These are phyloP conservation scores for Nematocida sp. DNA, from an alignment of 371 early-diverging fungal genomes.

Conservation along the genomic window DNA sequence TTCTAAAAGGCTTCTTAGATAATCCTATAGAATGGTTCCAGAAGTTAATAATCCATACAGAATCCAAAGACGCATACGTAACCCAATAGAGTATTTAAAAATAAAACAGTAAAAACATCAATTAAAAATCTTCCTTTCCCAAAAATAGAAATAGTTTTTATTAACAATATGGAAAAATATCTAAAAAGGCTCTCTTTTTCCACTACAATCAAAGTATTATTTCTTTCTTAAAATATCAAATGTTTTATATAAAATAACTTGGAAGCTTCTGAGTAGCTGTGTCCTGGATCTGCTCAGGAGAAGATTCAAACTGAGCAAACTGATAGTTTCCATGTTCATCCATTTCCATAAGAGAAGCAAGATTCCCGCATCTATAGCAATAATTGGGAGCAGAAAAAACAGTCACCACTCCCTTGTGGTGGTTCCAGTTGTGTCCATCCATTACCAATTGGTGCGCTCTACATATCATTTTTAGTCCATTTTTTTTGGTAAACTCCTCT, in stretches of 20 bases:
- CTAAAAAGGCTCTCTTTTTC: no score
- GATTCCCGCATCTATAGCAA: constrained; percentile 52
- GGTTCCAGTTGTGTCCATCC: constrained; percentile 57
- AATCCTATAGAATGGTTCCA: no score
- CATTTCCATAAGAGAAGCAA: constrained; percentile 52
- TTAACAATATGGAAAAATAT: no score
- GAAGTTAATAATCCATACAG: no score
- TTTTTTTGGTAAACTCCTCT: constrained; percentile 46
- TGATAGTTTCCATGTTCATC: constrained; percentile 52
- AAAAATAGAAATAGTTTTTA: no score
- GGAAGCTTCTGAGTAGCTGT: constrained; percentile 21
- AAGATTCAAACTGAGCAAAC: constrained; percentile 54
- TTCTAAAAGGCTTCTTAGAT: no score
- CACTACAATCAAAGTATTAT: no score
- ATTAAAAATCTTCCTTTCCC: no score
- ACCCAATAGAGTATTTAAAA: no score
- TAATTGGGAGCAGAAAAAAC: constrained; percentile 57
- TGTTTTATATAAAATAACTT: constrained; percentile 49
- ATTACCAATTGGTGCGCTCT: constrained; percentile 51
- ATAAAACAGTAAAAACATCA: no score
- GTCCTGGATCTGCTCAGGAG: constrained; percentile 48
- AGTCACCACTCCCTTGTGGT: constrained; percentile 54
- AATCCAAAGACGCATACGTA: no score
- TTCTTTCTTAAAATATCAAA: no score
- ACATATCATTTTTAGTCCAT: constrained; percentile 54